These are phyloP conservation scores for Lentinus polychrous DNA, from an alignment of 1,284 basidiomycete genomes.

Conservation along the genomic window DNA sequence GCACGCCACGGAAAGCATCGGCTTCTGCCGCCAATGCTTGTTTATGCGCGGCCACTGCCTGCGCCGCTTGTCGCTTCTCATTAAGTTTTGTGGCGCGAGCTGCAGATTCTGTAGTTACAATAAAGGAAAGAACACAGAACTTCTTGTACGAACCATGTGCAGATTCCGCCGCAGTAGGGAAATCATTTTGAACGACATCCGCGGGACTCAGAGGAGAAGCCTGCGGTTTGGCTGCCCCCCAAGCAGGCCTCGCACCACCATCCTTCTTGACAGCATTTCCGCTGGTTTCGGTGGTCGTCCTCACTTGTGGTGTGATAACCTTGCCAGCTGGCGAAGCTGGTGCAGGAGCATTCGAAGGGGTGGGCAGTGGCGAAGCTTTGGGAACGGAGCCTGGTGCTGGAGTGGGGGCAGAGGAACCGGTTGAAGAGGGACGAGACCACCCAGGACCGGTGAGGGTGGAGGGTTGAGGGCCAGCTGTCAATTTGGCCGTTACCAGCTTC, in stretches of 20 bases:
- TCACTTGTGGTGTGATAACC: constrained; percentile 64
- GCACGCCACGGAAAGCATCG: constrained; percentile 89
- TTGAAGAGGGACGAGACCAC: constrained; percentile 74
- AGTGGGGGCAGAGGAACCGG: constrained; percentile 47
- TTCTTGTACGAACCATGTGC: constrained; percentile 63
- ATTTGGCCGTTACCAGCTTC: constrained; percentile 76
- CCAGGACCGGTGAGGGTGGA: constrained; percentile 54
- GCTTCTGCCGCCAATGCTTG: constrained; percentile 65
- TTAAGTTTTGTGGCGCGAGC: constrained; percentile 20
- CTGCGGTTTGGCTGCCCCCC: constrained; percentile 49
- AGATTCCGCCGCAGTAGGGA: constrained; percentile 91
- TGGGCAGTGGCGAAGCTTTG: constrained; percentile 21
- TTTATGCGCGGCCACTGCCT: constrained; percentile 42
- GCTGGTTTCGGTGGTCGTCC: constrained; percentile 29
- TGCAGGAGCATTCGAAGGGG: constrained; percentile 29
- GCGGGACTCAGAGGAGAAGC: constrained; percentile 25
- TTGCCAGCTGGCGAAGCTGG: constrained; percentile 53
- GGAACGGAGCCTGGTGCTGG: constrained; percentile 28
- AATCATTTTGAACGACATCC: constrained; percentile 52
- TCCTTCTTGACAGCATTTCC: constrained; percentile 36
- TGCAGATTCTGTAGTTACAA: too few relatives aligned
- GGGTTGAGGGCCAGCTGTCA: constrained; percentile 57
- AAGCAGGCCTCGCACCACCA: constrained; percentile 43
- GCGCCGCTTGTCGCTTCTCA: constrained; percentile 25
- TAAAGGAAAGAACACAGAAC: too few relatives aligned